These are phyloP conservation scores for Coleophoma crateriformis DNA, from an alignment of 2,329 filamentous ascomycete genomes.

Conservation along the genomic window DNA sequence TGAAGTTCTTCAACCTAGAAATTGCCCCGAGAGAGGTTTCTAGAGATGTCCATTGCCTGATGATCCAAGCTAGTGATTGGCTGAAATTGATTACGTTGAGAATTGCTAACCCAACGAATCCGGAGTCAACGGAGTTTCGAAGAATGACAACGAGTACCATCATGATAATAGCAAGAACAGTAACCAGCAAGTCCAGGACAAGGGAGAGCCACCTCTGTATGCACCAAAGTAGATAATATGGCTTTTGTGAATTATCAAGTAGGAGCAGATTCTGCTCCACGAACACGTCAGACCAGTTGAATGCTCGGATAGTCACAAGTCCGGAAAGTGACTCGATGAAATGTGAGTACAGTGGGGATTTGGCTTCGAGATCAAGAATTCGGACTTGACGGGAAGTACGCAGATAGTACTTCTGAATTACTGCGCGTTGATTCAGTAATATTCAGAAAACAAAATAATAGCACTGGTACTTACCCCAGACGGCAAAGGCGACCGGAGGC, in stretches of 20 bases:
- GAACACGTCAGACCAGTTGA: constrained; percentile 30
- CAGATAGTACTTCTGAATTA: constrained; percentile 33
- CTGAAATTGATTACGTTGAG: constrained; percentile 23
- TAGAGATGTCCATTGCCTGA: constrained; percentile 19
- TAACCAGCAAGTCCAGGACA: constrained; percentile 23
- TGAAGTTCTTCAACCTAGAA: constrained; percentile 13
- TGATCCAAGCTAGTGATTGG: constrained; percentile 13
- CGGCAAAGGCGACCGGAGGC: constrained; percentile 29
- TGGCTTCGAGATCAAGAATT: constrained; percentile 35
- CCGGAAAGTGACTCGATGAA: constrained; percentile 38
- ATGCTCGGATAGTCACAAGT: constrained; percentile 36
- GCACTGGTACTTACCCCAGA: background rate
- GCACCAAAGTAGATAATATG: constrained; percentile 51
- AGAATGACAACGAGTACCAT: constrained; percentile 28
- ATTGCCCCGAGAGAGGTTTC: constrained; percentile 23
- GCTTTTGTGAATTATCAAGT: constrained; percentile 48
- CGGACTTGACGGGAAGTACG: constrained; percentile 40
- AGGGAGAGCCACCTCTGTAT: constrained; percentile 53
- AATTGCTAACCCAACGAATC: constrained; percentile 24
- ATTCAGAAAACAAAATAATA: too few relatives aligned
- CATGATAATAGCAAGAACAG: constrained; percentile 24
- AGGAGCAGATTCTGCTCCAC: constrained; percentile 33
- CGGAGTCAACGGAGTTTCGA: constrained; percentile 17
- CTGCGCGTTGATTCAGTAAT: background rate
- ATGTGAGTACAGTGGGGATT: constrained; percentile 35